phyloP scores from a whole-genome alignment of 1,284 basidiomycete species.

The Heterobasidion annosum region DNA sequence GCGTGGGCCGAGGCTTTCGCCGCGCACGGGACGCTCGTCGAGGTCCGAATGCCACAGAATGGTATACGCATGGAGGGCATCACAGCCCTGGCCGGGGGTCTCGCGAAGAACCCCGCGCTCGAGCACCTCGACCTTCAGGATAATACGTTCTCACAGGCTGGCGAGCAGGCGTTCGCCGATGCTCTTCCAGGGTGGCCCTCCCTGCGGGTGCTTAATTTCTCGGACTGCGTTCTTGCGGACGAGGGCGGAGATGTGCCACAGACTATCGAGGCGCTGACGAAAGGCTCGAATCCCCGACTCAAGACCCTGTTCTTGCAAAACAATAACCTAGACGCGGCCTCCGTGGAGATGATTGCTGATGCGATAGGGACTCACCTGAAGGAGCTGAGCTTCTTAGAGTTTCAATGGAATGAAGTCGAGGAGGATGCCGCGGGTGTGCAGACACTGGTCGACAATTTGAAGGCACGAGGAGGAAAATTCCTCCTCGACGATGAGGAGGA shows the following conservation, averaged over 20 bases:
- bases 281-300: constrained; percentile 70
- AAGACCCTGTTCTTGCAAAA: constrained; percentile 80
- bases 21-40: constrained; percentile 72
- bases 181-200: constrained; percentile 66
- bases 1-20: constrained; percentile 87
- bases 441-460: constrained; percentile 56
- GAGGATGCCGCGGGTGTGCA: constrained; percentile 74
- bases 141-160: constrained; percentile 84
- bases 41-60: constrained; percentile 94
- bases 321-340: constrained; percentile 74
- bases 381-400: constrained; percentile 59
- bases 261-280: constrained; percentile 54
- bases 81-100: constrained; percentile 69
- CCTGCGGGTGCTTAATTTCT: constrained; percentile 78
- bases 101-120: constrained; percentile 63
- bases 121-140: constrained; percentile 89
- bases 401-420: constrained; percentile 85
- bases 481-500: constrained; percentile 65
- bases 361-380: constrained; percentile 55
- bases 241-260: constrained; percentile 53
- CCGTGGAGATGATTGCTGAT: constrained; percentile 60
- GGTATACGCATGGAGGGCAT: constrained; percentile 95
- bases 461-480: constrained; percentile 57
- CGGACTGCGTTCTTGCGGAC: constrained; percentile 81
- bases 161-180: constrained; percentile 67